phyloP scores from a whole-genome alignment of 2,329 filamentous ascomycete genomes.

The Beauveria pseudobassiana region DNA sequence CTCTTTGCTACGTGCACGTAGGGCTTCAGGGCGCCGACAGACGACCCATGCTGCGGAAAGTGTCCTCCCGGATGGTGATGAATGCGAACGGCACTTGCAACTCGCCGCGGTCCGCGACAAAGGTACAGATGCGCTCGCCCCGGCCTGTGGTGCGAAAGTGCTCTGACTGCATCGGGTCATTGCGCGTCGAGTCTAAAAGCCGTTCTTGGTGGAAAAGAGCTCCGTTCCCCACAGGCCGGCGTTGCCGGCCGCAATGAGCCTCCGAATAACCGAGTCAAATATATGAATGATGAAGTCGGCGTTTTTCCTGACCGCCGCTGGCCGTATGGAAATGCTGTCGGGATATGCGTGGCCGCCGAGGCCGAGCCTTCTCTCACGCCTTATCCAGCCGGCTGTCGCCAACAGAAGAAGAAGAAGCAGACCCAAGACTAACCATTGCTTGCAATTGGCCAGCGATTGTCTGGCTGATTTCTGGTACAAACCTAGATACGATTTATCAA shows the following conservation, averaged over 20 bases:
- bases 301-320: constrained; percentile 16
- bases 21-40: neutral
- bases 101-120: constrained; percentile 19
- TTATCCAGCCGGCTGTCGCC: neutral
- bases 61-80: constrained; percentile 10
- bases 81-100: neutral
- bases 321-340: constrained; percentile 19
- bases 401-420: too few species aligned
- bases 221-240: constrained; percentile 22
- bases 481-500: too few species aligned
- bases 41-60: constrained; percentile 12
- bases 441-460: too few species aligned
- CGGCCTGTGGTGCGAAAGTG: constrained; percentile 16
- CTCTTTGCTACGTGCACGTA: constrained; percentile 6
- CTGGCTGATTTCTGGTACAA: too few species aligned
- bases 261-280: constrained; percentile 23
- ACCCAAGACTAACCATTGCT: neutral
- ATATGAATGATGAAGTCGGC: constrained; percentile 23
- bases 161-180: constrained; percentile 19
- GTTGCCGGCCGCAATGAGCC: constrained; percentile 21
- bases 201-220: constrained; percentile 19
- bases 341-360: neutral
- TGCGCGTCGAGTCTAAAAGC: constrained; percentile 17
- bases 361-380: neutral
- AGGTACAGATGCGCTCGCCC: constrained; percentile 19